Evolutionary conservation across 768 basidiomycete species (phyloP).

Genomic region (Amanita molliuscula): DNA sequence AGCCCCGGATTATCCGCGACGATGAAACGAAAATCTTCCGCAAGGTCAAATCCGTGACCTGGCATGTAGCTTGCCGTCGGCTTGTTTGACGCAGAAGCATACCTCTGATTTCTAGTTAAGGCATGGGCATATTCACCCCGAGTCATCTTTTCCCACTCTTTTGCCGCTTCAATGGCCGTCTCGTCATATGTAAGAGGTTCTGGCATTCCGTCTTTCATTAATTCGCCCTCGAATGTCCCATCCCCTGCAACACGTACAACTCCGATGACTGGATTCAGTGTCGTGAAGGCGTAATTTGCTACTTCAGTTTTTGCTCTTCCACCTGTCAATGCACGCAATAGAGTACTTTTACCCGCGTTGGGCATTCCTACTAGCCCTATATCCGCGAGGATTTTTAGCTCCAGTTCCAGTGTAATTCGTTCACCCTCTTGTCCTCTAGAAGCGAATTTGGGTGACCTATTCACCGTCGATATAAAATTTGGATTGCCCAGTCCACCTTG

Average conservation of each 20-base stretch:
- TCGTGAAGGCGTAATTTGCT: conserved; percentile 90
- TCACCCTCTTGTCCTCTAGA: conserved; percentile 71
- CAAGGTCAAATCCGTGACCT: conserved; percentile 46
- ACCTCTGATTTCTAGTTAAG: conserved; percentile 38
- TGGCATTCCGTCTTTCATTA: conserved; percentile 15
- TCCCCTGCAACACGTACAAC: conserved; percentile 79
- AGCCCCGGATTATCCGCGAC: conserved; percentile 97
- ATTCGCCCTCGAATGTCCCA: conserved; percentile 59
- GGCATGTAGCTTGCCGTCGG: conserved; percentile 9
- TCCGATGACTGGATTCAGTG: conserved; percentile 88
- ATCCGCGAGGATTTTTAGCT: conserved; percentile 90
- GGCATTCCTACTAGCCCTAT: conserved; percentile 96
- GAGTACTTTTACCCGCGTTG: conserved; percentile 88
- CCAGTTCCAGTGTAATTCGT: conserved; percentile 71
- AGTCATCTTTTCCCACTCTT: conserved; percentile 33
- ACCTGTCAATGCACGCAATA: conserved; percentile 82
- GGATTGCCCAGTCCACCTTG: conserved; percentile 83
- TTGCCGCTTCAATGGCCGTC: conserved; percentile 44
- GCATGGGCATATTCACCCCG: conserved; percentile 42
- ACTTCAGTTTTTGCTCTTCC: conserved; percentile 77
- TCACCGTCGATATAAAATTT: conserved; percentile 57
- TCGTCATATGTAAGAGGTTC: conserved; percentile 52
- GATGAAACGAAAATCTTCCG: conserved; percentile 82
- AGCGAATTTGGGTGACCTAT: conserved; percentile 81
- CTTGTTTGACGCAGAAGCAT: conserved; percentile 13